Conservation (phyloP, 257 asterid genomes). For the Agastache rugosa region DNA sequence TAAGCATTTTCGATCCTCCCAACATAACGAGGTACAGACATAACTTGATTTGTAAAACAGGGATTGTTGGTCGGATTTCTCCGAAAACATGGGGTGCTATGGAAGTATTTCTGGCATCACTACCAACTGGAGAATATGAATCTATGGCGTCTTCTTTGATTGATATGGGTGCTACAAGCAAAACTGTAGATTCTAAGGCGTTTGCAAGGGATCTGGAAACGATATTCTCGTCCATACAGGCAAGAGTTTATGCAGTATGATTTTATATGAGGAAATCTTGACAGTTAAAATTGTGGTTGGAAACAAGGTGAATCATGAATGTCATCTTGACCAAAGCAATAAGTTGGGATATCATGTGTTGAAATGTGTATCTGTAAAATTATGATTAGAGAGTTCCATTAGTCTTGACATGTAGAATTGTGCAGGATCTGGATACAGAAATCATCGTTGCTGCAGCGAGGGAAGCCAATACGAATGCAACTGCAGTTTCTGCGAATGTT, state of each 20-base stretch:
- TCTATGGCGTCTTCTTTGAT: constrained; percentile 94
- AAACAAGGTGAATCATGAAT: not conserved
- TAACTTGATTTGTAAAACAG: constrained; percentile 48
- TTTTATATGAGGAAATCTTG: not conserved
- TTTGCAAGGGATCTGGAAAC: constrained; percentile 87
- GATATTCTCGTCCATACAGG: constrained; percentile 91
- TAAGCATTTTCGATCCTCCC: not conserved
- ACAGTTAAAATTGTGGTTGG: not conserved
- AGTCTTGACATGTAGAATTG: constrained; percentile 21
- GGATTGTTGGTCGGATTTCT: constrained; percentile 97
- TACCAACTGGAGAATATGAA: constrained; percentile 77
- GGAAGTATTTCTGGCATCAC: constrained; percentile 84
- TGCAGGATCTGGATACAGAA: constrained; percentile 89
- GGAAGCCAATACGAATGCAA: constrained; percentile 68
- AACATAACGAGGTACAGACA: constrained; percentile 25
- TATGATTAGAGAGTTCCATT: not conserved
- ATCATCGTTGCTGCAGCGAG: constrained; percentile 89
- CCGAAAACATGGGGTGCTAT: constrained; percentile 97
- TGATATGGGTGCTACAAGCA: constrained; percentile 95
- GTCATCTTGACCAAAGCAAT: not conserved
- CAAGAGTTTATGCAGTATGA: constrained; percentile 42
- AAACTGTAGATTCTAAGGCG: constrained; percentile 70
- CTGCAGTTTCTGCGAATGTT: constrained; percentile 84
- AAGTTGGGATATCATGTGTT: not conserved
- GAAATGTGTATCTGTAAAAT: not conserved